Percentiles rank a stretch among this genome's conserved stretches.
These are phyloP conservation scores for Kwoniella bestiolae DNA, from an alignment of 768 basidiomycete genomes.

Conservation along the genomic window DNA sequence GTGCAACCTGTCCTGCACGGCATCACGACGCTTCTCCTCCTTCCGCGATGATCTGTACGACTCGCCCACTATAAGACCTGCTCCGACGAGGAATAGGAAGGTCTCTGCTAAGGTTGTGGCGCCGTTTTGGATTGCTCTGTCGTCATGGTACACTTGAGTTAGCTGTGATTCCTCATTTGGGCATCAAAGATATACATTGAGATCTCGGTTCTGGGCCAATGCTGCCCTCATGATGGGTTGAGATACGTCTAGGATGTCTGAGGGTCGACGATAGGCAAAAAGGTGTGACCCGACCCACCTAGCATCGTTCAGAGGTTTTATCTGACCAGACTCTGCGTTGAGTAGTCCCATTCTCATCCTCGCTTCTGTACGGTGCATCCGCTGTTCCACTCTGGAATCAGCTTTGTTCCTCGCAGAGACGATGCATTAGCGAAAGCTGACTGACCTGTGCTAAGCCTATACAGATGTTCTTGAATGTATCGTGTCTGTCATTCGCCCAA, in stretches of 20 bases:
- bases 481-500: conserved; percentile 38
- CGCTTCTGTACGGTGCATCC: conserved; percentile 56
- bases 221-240: too few species aligned
- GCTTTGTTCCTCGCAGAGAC: background rate
- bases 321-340: conserved; percentile 51
- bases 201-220: too few species aligned
- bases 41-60: conserved; percentile 45
- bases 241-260: too few species aligned
- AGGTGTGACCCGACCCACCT: conserved; percentile 51
- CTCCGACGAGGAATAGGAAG: conserved; percentile 55
- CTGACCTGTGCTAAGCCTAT: conserved; percentile 56
- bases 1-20: conserved; percentile 46
- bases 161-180: background rate
- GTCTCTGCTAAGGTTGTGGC: conserved; percentile 55
- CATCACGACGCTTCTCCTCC: conserved; percentile 49
- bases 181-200: too few species aligned
- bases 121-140: conserved; percentile 56
- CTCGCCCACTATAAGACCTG: conserved; percentile 53
- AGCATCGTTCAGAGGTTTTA: conserved; percentile 56
- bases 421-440: background rate
- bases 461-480: conserved; percentile 53
- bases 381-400: conserved; percentile 21
- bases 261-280: too few species aligned
- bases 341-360: conserved; percentile 51
- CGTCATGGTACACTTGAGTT: background rate